phyloP scores from a whole-genome alignment of 805 yeast species.

The Priceomyces carsonii region DNA sequence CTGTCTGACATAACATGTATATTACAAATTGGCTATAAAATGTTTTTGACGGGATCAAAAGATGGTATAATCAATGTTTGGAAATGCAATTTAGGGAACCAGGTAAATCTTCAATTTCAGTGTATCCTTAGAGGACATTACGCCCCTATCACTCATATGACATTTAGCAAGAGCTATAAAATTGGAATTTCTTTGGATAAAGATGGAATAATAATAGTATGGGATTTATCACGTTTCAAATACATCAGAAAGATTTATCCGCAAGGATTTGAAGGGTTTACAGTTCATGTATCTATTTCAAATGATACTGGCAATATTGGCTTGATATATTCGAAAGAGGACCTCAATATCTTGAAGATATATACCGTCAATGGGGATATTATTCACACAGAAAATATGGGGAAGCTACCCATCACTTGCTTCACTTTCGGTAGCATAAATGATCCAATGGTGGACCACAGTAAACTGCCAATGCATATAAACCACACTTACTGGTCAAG shows the following conservation, averaged over 20 bases:
- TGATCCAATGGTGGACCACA: conserved; percentile 24
- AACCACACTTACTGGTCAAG: conserved; percentile 39
- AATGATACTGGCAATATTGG: conserved; percentile 58
- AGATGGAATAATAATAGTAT: conserved; percentile 55
- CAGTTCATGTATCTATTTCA: conserved; percentile 45
- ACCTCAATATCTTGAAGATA: conserved; percentile 27
- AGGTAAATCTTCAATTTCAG: conserved; percentile 38
- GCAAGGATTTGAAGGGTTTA: conserved; percentile 14
- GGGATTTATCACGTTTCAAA: conserved; percentile 62
- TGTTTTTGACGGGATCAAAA: conserved; percentile 50
- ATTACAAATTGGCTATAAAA: conserved; percentile 40
- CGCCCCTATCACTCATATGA: conserved; percentile 44
- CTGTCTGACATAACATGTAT: conserved; percentile 38
- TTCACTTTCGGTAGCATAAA: conserved; percentile 32
- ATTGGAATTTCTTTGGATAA: conserved; percentile 54
- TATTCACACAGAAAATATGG: conserved; percentile 23
- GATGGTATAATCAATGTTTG: conserved; percentile 66
- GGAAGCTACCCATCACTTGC: conserved; percentile 18
- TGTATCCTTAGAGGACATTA: conserved; percentile 60
- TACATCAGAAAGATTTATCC: conserved; percentile 43
- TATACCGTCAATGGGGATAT: conserved; percentile 57
- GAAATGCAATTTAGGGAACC: conserved; percentile 39
- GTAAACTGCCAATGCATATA: conserved; percentile 17
- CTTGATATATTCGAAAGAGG: conserved; percentile 22
- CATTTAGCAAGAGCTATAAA: conserved; percentile 53